phyloP scores from a whole-genome alignment of 1,139 yeast genomes.

The Yamadazyma friedrichii region DNA sequence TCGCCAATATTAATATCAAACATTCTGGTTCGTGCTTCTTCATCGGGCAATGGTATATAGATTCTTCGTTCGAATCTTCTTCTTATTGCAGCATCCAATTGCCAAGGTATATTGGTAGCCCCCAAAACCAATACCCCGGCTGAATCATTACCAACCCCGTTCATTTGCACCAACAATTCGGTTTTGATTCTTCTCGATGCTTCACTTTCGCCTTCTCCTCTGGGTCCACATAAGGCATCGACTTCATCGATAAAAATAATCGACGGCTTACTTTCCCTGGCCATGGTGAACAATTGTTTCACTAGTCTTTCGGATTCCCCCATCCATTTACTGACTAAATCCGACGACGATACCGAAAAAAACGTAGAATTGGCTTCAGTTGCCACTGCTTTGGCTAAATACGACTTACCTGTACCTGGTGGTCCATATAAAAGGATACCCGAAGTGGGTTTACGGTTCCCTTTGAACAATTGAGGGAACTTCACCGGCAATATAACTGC shows the following conservation, averaged over 20 bases:
- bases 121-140: conserved; percentile 92
- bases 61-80: conserved; percentile 95
- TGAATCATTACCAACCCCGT: conserved; percentile 96
- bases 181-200: conserved; percentile 96
- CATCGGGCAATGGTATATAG: conserved; percentile 91
- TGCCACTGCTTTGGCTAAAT: conserved; percentile 95
- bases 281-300: conserved; percentile 91
- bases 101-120: conserved; percentile 99
- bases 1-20: conserved; percentile 90
- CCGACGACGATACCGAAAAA: conserved; percentile 92
- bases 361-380: conserved; percentile 97
- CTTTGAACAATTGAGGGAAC: conserved; percentile 92
- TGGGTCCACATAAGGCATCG: conserved; percentile 95
- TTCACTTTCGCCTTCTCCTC: conserved; percentile 98
- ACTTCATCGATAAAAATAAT: conserved; percentile 97
- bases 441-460: conserved; percentile 88
- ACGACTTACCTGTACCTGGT: conserved; percentile 98
- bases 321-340: conserved; percentile 97
- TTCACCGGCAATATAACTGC: conserved; percentile 88
- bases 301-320: conserved; percentile 97
- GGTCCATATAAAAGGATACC: conserved; percentile 96
- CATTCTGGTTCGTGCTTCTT: conserved; percentile 88
- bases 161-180: conserved; percentile 95
- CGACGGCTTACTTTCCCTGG: conserved; percentile 91
- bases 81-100: conserved; percentile 94